Conservation (phyloP, 2,329 filamentous ascomycete species). For the Pestalotiopsis sp. region DNA sequence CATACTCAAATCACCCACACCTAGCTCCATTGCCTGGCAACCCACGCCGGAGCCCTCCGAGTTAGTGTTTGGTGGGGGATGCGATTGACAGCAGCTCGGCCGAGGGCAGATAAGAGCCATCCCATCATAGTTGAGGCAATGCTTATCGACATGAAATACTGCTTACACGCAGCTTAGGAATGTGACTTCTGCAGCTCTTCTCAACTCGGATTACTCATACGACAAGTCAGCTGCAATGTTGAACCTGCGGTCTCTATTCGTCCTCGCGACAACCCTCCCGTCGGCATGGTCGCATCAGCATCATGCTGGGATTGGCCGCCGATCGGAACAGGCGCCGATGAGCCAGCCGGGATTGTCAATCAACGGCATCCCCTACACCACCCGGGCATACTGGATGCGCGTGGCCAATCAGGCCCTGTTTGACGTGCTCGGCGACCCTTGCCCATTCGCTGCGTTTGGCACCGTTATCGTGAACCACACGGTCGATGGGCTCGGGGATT, state of each 20-base stretch:
- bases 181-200: neutral
- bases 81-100: constrained; percentile 1
- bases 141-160: neutral
- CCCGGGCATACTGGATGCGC: constrained; percentile 55
- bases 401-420: constrained; percentile 43
- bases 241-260: neutral
- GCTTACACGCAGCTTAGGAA: neutral
- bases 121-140: neutral
- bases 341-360: constrained; percentile 4
- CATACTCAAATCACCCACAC: neutral
- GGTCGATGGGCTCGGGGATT: constrained; percentile 39
- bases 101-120: constrained; percentile 1
- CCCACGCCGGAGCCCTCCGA: neutral
- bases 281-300: constrained; percentile 9
- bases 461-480: constrained; percentile 60
- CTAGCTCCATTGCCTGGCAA: neutral
- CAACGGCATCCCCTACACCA: constrained; percentile 33
- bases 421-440: constrained; percentile 44
- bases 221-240: neutral
- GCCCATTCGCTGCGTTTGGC: constrained; percentile 56
- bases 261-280: neutral
- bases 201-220: neutral
- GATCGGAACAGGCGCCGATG: constrained; percentile 15
- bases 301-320: constrained; percentile 1
- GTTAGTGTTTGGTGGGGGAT: neutral